These are phyloP conservation scores for Cytospora paraplurivora DNA, from an alignment of 2,329 filamentous ascomycete genomes.

Conservation along the genomic window DNA sequence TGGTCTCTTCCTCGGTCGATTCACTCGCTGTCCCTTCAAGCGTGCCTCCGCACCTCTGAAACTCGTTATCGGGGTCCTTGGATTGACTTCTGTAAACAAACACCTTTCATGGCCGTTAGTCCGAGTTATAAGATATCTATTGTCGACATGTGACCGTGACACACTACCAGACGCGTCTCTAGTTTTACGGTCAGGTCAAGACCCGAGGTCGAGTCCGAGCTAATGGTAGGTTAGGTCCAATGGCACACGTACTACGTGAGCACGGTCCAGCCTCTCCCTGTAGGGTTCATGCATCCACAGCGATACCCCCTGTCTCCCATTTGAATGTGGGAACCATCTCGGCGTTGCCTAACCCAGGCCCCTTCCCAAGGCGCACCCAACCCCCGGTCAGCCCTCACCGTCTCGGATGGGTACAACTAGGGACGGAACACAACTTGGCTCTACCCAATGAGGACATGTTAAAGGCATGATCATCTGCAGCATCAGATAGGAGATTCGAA, in stretches of 20 bases:
- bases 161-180: slow-evolving; percentile 14
- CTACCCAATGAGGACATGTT: neutral
- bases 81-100: neutral
- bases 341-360: no score
- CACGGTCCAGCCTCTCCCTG: slow-evolving; percentile 8
- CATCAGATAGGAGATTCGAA: neutral
- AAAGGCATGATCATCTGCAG: neutral
- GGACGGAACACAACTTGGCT: neutral
- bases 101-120: neutral
- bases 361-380: no score
- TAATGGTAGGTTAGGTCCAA: neutral
- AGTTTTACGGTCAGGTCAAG: slow-evolving; percentile 1
- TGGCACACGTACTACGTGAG: neutral
- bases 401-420: neutral
- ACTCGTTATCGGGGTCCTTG: neutral
- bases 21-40: neutral
- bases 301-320: neutral
- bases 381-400: no score
- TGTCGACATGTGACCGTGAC: neutral
- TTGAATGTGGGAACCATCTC: no score
- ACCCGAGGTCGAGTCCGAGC: neutral
- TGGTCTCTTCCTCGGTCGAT: neutral
- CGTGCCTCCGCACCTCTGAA: neutral
- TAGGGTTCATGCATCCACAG: neutral
- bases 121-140: neutral